These are phyloP conservation scores for Neoboletus brunneissimus DNA, from an alignment of 768 basidiomycete genomes.

Conservation along the genomic window DNA sequence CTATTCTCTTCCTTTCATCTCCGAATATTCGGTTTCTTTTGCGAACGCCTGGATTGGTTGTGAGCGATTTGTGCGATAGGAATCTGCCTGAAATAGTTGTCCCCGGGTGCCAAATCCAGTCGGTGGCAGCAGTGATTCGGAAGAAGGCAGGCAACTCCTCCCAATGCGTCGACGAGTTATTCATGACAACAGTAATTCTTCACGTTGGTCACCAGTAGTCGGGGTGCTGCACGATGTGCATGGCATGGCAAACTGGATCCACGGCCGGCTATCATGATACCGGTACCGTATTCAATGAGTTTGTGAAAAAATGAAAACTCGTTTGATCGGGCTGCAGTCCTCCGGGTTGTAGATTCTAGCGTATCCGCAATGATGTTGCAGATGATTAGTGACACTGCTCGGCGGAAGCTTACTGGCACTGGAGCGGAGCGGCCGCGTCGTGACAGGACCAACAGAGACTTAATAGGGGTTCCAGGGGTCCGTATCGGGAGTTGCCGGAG, in stretches of 20 bases:
- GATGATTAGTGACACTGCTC: too few species aligned
- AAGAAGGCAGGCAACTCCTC: background rate
- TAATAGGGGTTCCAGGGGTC: too few species aligned
- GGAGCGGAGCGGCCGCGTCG: too few species aligned
- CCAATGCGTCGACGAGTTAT: background rate
- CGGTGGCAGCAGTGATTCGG: background rate
- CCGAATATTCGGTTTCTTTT: too few species aligned
- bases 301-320: background rate
- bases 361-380: too few species aligned
- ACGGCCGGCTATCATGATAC: background rate
- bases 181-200: background rate
- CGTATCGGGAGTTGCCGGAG: too few species aligned
- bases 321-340: background rate
- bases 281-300: background rate
- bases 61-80: background rate
- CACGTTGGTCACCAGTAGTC: too few species aligned
- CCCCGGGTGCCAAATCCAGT: too few species aligned
- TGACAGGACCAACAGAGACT: too few species aligned
- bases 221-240: background rate
- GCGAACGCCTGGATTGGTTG: background rate
- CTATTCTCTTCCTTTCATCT: background rate
- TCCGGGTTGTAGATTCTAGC: too few species aligned
- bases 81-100: background rate
- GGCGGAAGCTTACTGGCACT: too few species aligned
- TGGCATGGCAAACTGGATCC: too few species aligned